These are phyloP conservation scores for Wilcoxina mikolae DNA, from an alignment of 495 filamentous ascomycete species.

Conservation along the genomic window DNA sequence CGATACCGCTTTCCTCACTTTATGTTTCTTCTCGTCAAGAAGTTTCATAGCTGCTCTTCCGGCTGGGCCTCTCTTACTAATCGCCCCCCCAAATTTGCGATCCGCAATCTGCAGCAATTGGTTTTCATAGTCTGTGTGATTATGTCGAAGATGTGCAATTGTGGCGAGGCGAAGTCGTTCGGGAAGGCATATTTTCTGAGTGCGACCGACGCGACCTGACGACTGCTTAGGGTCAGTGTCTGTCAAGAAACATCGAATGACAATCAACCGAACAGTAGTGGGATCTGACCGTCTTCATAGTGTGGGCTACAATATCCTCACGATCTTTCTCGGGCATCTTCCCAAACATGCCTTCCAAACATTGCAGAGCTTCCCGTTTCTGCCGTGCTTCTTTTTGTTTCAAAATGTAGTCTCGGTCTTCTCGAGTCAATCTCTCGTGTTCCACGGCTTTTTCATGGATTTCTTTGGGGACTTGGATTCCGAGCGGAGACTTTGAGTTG, in stretches of 20 bases:
- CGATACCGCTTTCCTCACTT: too few relatives aligned
- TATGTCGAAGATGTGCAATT: constrained; percentile 40
- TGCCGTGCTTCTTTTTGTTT: constrained; percentile 31
- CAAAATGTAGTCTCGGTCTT: constrained; percentile 30
- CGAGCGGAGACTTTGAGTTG: constrained; percentile 30
- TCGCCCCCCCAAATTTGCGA: too few relatives aligned
- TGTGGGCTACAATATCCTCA: constrained; percentile 33
- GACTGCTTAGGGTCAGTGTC: constrained; percentile 15
- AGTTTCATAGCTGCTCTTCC: too few relatives aligned
- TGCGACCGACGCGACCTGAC: constrained; percentile 38
- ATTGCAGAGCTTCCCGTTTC: constrained; percentile 25
- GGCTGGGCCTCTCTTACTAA: too few relatives aligned
- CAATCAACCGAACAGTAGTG: background rate
- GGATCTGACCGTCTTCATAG: constrained; percentile 33
- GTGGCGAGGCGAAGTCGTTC: constrained; percentile 34
- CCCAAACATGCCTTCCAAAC: constrained; percentile 33
- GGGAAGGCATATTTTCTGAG: constrained; percentile 28
- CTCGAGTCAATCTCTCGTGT: constrained; percentile 30
- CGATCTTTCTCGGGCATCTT: constrained; percentile 33
- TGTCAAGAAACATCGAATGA: background rate
- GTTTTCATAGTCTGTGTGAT: constrained; percentile 35
- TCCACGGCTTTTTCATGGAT: constrained; percentile 30
- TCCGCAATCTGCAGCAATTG: constrained; percentile 28
- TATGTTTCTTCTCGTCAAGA: too few relatives aligned
- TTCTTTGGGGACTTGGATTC: constrained; percentile 36